A percentile compares a stretch with the other conserved stretches of the same genome.
phyloP scores from a whole-genome alignment of 2,329 filamentous ascomycete species.

The Epichloe coenophiala region DNA sequence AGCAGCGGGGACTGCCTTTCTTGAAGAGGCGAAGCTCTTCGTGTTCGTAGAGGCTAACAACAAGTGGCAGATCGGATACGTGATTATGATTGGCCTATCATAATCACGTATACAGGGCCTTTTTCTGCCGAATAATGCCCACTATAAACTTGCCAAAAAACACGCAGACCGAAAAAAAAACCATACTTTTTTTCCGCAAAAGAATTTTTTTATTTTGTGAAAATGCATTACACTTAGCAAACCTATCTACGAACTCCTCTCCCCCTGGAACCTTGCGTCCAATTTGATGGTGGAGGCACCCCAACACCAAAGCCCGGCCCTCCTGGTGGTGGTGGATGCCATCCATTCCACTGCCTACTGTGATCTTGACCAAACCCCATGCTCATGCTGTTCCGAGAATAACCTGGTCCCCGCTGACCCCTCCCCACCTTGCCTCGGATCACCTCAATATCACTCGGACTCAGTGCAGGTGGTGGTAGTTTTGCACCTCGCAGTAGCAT shows the following conservation, averaged over 20 bases:
- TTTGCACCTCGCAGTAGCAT: slow-evolving; percentile 81
- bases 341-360: slow-evolving; percentile 1
- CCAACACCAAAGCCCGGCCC: slow-evolving; percentile 4
- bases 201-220: too few species aligned
- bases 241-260: background rate
- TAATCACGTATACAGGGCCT: too few species aligned
- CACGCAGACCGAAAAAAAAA: too few species aligned
- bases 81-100: too few species aligned
- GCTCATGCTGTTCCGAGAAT: slow-evolving; percentile 10
- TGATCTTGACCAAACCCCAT: background rate
- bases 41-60: too few species aligned
- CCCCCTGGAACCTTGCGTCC: background rate
- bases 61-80: too few species aligned
- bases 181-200: rapidly evolving
- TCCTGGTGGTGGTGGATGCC: slow-evolving; percentile 19
- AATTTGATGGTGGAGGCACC: background rate
- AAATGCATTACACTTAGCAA: too few species aligned
- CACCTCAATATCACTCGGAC: slow-evolving; percentile 60
- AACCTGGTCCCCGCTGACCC: slow-evolving; percentile 27
- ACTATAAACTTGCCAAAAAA: too few species aligned
- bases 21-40: too few species aligned
- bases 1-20: too few species aligned
- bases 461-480: slow-evolving; percentile 57
- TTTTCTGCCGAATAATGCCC: too few species aligned
- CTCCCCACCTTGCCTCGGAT: slow-evolving; percentile 47